These are phyloP conservation scores for Aspergillus texensis DNA, from an alignment of 2,329 filamentous ascomycete genomes.

Conservation along the genomic window DNA sequence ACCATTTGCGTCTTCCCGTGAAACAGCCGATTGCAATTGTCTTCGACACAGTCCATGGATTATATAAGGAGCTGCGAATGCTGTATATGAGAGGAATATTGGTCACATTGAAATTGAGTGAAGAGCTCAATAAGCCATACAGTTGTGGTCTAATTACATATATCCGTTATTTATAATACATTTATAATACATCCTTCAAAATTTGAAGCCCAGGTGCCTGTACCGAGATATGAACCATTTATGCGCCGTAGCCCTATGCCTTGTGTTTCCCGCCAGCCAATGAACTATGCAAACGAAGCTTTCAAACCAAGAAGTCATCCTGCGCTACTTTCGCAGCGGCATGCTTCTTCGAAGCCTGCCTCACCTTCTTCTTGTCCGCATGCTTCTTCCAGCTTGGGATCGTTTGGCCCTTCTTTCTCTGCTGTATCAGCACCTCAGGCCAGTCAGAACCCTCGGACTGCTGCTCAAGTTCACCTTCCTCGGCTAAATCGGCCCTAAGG, in stretches of 20 bases:
- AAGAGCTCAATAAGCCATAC: conserved; percentile 25
- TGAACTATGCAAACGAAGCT: conserved; percentile 5
- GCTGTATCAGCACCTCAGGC: conserved; percentile 21
- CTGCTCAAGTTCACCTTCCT: conserved; percentile 22
- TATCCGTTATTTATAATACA: conserved; percentile 19
- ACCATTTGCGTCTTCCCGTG: neutral
- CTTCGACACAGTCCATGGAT: neutral
- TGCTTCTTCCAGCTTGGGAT: conserved; percentile 49
- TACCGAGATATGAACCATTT: conserved; percentile 1
- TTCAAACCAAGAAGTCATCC: neutral
- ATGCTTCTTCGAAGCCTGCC: conserved; percentile 45
- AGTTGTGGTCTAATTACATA: conserved; percentile 14
- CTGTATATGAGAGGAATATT: conserved; percentile 1
- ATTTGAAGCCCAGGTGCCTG: neutral
- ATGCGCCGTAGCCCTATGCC: conserved; percentile 9
- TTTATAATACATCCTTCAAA: conserved; percentile 17
- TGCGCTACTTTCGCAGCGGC: conserved; percentile 10
- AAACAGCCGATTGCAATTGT: neutral
- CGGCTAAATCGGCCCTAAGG: conserved; percentile 26
- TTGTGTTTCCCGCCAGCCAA: conserved; percentile 3
- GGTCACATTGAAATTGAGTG: conserved; percentile 21
- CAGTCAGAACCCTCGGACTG: conserved; percentile 8
- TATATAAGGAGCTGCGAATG: neutral
- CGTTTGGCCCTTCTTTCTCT: conserved; percentile 37
- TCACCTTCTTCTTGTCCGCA: conserved; percentile 46